phyloP scores from a whole-genome alignment of 352 stramenopile species.

The Pythium aristosporum region DNA sequence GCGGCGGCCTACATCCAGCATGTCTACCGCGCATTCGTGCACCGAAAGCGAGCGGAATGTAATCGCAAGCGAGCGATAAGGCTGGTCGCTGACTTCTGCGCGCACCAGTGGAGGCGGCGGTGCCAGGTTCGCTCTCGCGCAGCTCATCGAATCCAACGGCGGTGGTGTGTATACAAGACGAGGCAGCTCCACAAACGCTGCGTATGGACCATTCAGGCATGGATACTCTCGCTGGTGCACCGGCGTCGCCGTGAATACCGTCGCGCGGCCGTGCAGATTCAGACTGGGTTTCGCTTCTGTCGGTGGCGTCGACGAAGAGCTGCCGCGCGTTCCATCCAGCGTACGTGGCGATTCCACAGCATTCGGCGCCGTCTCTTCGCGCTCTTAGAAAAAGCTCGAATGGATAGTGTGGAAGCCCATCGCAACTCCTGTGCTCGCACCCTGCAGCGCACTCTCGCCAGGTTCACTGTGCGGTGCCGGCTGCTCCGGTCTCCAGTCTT shows the following conservation, averaged over 20 bases:
- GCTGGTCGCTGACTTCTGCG: conserved; percentile 38
- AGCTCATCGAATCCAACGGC: conserved; percentile 37
- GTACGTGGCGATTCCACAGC: conserved; percentile 39
- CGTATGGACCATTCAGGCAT: background rate
- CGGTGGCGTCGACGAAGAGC: conserved; percentile 3
- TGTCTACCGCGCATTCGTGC: conserved; percentile 40
- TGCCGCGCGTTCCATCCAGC: conserved; percentile 37
- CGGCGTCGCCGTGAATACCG: background rate
- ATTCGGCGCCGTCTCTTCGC: background rate
- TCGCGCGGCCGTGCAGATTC: conserved; percentile 19
- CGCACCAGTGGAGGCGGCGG: conserved; percentile 18
- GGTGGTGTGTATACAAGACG: conserved; percentile 1
- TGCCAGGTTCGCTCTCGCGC: conserved; percentile 24
- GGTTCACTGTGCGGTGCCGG: conserved; percentile 28
- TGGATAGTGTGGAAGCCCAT: conserved; percentile 30
- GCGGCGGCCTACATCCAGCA: conserved; percentile 73
- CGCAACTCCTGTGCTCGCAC: conserved; percentile 40
- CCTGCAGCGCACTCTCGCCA: conserved; percentile 45
- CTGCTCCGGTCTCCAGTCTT: conserved; percentile 34
- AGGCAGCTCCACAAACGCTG: background rate
- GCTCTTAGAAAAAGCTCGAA: conserved; percentile 24
- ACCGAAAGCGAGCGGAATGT: conserved; percentile 14
- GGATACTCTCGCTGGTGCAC: background rate
- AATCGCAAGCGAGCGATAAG: conserved; percentile 18
- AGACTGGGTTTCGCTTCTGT: conserved; percentile 32